These are phyloP conservation scores for Antitrichia curtipendula DNA, from an alignment of 225 moss, liverwort and hornwort species.

Conservation along the genomic window DNA sequence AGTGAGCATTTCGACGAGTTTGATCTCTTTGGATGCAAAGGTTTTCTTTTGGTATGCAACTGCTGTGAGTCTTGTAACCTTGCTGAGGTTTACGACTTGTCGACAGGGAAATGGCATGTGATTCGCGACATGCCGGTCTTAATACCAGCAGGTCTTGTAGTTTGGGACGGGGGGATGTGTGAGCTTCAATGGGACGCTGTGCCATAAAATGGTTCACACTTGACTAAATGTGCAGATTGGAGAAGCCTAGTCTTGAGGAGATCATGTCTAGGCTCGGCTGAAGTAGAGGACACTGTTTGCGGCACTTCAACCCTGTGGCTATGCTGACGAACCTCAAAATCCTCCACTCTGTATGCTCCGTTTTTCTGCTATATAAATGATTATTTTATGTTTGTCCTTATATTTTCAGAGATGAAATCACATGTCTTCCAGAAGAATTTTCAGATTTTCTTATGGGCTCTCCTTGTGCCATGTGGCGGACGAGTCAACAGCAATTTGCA, in stretches of 20 bases:
- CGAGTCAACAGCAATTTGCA: neutral
- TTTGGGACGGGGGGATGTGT: neutral
- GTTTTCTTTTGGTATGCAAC: neutral
- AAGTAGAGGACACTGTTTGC: neutral
- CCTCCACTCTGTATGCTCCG: neutral
- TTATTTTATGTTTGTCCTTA: rapidly evolving
- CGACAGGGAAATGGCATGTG: neutral
- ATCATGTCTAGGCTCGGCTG: neutral
- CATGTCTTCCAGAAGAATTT: neutral
- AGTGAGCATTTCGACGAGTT: neutral
- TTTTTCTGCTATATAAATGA: neutral
- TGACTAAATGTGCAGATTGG: neutral
- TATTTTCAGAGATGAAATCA: neutral
- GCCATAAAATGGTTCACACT: neutral
- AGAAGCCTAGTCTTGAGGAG: neutral
- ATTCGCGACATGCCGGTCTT: neutral
- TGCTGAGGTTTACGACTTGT: neutral
- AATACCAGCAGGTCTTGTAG: neutral
- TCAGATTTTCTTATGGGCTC: neutral
- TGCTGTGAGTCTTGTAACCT: neutral
- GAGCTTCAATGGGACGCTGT: neutral
- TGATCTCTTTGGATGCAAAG: neutral
- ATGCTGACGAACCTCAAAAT: neutral
- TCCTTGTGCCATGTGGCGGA: neutral
- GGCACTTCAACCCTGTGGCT: neutral